Conservation (phyloP, 2,329 filamentous ascomycete species). For the Geoglossum cookeanum region DNA sequence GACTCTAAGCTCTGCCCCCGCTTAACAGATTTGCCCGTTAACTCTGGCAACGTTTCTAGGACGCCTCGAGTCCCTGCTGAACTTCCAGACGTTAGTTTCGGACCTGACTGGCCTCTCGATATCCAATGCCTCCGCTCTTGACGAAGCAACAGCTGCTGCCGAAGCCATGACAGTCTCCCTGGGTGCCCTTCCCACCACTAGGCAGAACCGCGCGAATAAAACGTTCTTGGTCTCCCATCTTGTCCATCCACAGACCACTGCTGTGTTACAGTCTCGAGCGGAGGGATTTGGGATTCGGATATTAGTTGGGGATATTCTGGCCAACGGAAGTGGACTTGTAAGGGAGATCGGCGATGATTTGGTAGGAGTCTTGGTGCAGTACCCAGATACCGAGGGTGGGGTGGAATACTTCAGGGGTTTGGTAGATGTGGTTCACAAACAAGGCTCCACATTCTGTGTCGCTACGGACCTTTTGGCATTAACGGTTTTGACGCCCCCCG, state of each 20-base stretch:
- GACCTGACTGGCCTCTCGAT: slow-evolving; percentile 77
- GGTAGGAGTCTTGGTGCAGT: slow-evolving; percentile 83
- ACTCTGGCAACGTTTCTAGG: slow-evolving; percentile 18
- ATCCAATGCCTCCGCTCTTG: slow-evolving; percentile 76
- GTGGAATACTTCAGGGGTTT: slow-evolving; percentile 56
- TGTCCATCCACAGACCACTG: slow-evolving; percentile 70
- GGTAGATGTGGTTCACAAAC: slow-evolving; percentile 57
- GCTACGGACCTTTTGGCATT: slow-evolving; percentile 79
- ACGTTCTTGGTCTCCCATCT: slow-evolving; percentile 67
- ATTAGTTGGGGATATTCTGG: slow-evolving; percentile 50
- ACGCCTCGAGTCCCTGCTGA: slow-evolving; percentile 74
- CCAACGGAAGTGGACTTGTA: slow-evolving; percentile 43
- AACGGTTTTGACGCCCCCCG: slow-evolving; percentile 72
- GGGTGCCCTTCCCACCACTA: slow-evolving; percentile 50
- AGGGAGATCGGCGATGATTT: slow-evolving; percentile 62
- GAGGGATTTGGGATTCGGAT: slow-evolving; percentile 82
- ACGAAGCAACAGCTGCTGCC: slow-evolving; percentile 80
- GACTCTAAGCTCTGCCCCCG: no score
- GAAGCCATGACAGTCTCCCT: slow-evolving; percentile 92
- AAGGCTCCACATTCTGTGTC: slow-evolving; percentile 63
- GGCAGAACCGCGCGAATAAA: slow-evolving; percentile 57
- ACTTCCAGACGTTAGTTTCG: slow-evolving; percentile 85
- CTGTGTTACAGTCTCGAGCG: slow-evolving; percentile 67
- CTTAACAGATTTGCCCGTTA: slow-evolving; percentile 17
- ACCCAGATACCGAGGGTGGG: slow-evolving; percentile 73